A percentile compares a stretch with the other conserved stretches of the same genome.
Evolutionary conservation across 2,329 filamentous ascomycete genomes (phyloP).

Genomic region (Colletotrichum camelliae): DNA sequence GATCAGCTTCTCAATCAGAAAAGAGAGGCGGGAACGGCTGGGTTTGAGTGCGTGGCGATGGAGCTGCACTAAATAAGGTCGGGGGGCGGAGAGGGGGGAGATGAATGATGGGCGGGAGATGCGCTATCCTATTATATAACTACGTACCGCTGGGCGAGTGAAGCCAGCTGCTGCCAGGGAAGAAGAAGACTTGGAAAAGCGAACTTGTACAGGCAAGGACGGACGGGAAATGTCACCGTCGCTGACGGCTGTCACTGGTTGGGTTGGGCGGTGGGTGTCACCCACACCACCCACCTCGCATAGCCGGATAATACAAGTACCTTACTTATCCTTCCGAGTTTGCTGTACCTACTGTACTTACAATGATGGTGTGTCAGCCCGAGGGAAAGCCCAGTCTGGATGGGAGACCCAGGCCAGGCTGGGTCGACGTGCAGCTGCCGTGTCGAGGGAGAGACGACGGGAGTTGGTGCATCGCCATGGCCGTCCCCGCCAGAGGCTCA

Average conservation of each 20-base stretch:
- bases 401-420: constrained; percentile 9
- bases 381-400: constrained; percentile 6
- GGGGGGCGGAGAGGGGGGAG: background rate
- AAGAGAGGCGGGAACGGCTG: background rate
- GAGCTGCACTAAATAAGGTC: background rate
- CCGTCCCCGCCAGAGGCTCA: background rate
- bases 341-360: background rate
- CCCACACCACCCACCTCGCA: background rate
- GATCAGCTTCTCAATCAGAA: background rate
- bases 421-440: background rate
- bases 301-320: background rate
- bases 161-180: background rate
- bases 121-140: constrained; percentile 8
- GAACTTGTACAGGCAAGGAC: background rate
- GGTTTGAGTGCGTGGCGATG: background rate
- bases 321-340: background rate
- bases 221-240: background rate
- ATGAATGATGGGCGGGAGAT: background rate
- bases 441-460: background rate
- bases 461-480: background rate
- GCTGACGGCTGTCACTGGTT: background rate
- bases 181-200: background rate
- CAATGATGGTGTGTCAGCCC: background rate
- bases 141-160: background rate
- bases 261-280: background rate